Evolutionary conservation across 805 yeast genomes (phyloP), one percentile per base, ranked within the genome.

Genomic region (Yarrowia yakushimensis): DNA sequence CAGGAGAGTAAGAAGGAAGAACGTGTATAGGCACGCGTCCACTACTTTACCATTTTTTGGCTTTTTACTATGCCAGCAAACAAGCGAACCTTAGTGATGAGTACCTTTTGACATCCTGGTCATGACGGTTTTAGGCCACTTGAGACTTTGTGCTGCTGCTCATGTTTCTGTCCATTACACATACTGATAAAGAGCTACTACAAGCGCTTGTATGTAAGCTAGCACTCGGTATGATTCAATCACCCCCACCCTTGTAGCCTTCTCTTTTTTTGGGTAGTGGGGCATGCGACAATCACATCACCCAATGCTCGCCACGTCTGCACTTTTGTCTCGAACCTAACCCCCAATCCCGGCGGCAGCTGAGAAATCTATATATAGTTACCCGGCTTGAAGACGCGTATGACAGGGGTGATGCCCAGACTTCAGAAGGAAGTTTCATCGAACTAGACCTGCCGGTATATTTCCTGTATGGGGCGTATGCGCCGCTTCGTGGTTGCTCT

Each of bases 41-140:
- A 17, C 42, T 61, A 36, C 39, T 28, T 34, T 48, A 33, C 28
- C 43, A 12, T 15, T 34, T 60, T 60, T 60, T 41, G 59, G 37
- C 52, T 60, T 37, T 34, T 33, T 22, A 34, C 43, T 25, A 23
- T 45, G 57, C 57, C 57, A 50, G 57, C 57, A 50, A 50, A 50
- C 57, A 33, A 46, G 54, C 31, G 42, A 42, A 60, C 41, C 46
- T 34, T 33, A 36, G 28, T 20, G 17, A 15, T 15, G 15, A 15
- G 27, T 15, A 46, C 54, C 54, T 45, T 45, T 10, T 6, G 4
- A 3, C 8, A 5, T 27, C 10, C 34, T 11, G 23, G 28, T 25
- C 50, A 27, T 18, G 50, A 6, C 50, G 23, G 12, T 17, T 45
- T 28, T 45, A 28, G 34, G 25, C 18, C 50, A 6, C 23, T 28